phyloP scores from a whole-genome alignment of 176 grass and related monocot genomes.

The Secale cereale region DNA sequence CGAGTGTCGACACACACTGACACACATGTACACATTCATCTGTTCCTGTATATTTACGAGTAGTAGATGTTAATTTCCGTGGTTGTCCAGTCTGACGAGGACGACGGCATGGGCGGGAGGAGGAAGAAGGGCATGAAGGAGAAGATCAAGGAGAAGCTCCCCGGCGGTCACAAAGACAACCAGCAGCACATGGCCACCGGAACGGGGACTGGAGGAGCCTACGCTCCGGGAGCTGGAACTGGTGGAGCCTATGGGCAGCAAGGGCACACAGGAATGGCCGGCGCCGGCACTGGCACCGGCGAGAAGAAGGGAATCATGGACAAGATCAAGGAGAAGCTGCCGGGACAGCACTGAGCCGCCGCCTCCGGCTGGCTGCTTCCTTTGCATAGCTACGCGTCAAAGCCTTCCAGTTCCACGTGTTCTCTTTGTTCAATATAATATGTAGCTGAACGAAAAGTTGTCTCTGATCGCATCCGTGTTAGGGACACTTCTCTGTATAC shows the following conservation, averaged over 20 bases:
- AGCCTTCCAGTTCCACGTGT: neutral
- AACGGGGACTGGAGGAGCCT: neutral
- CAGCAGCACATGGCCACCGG: neutral
- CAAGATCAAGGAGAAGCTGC: too few relatives aligned
- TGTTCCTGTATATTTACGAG: neutral
- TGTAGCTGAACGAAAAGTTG: neutral
- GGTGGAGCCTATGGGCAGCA: conserved; percentile 8
- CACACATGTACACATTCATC: too few relatives aligned
- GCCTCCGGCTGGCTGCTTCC: neutral
- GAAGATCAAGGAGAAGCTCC: conserved; percentile 74
- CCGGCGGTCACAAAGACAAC: conserved; percentile 15
- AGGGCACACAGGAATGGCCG: too few relatives aligned
- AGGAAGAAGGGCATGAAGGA: too few relatives aligned
- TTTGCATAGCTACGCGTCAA: neutral
- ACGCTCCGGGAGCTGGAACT: neutral
- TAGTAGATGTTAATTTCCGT: neutral
- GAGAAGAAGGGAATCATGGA: too few relatives aligned
- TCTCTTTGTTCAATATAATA: neutral
- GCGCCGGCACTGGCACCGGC: too few relatives aligned
- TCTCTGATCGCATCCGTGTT: neutral
- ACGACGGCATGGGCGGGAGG: conserved; percentile 54
- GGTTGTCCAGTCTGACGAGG: conserved; percentile 29
- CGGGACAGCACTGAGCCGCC: too few relatives aligned
- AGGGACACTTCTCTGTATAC: neutral
- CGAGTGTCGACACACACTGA: too few relatives aligned